Evolutionary conservation across 306 rosid genomes (phyloP), one percentile per base, ranked within the genome.

Genomic region (Gastrolobium villosum): DNA sequence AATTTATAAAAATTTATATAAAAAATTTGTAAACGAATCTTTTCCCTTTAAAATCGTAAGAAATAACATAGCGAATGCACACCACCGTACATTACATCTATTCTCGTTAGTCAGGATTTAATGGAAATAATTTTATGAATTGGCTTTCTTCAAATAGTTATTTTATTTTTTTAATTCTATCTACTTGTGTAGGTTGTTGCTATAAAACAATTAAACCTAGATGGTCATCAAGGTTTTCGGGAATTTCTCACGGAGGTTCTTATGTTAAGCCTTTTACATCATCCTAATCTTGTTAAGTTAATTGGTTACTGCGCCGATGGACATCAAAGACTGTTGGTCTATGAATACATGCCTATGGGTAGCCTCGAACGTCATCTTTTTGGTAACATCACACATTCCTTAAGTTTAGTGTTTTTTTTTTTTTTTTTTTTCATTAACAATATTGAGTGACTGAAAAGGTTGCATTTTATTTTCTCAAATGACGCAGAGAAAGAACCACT

Each of bases 221-320:
- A 88, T 2, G 90, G 89, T 34, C 90, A 80, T 70, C 98, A 93
- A 77, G 98, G 98, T 55, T 84, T 85, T 83, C 91, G 89, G 70
- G 98, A 93, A 77, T 93, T 90, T 79, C 63, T 93, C 1, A 87
- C 92, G 8, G 98, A 93, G 86, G 94, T 93, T 79, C 90, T 93
- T 52, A 89, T 93, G 96, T 78, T 93, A 56, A 89, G 96, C 84
- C 75, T 92, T 64, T 80, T 92, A 32, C 96, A 90, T 75, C 97
- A 92, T 84, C 14, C 89, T 40, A 92, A 92, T 87, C 96, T 89
- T 0, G 97, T 92, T 26, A 92, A 90, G 48, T 86, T 92, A 83
- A 86, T 73, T 67, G 97, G 97, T 62, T 92, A 92, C 83, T 92
- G 96, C 82, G 88, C 93, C 14, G 89, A 92, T 49, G 97, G 96